Evolutionary conservation across 768 basidiomycete genomes (phyloP), one percentile per base, ranked within the genome.

Genomic region (Termitomyces titanicus): DNA sequence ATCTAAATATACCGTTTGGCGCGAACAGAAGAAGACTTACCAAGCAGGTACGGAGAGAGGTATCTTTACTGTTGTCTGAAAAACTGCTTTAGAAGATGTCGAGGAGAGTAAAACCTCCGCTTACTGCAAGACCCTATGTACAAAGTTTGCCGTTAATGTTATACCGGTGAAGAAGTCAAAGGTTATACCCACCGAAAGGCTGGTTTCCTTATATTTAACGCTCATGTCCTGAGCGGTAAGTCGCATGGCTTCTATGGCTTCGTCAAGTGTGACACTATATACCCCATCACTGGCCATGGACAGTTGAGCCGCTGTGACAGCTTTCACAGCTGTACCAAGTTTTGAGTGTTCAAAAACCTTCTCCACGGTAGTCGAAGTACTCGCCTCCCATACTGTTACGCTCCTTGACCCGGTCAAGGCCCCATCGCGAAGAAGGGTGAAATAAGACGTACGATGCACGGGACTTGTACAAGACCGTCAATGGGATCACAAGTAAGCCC

Each of bases 161-260:
- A 54, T 27, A 25, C 22, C 5, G 35, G 42, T 33, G 59, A 53
- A 56, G 18, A 33, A 38, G 42, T 49, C 52, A 18, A 5, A 22
- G 51, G 10, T 6, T 13, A 44, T 34, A 72, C 86, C 60, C 65
- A 89, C 93, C 38, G 92, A 92, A 60, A 98, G 81, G 70, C 89
- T 92, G 0, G 94, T 98, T 72, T 98, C 94, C 68, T 96, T 97
- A 69, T 96, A 95, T 69, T 94, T 93, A 61, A 89, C 82, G 58
- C 91, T 93, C 93, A 96, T 96, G 68, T 94, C 92, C n/a, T 82
- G 78, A 25, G 95, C 94, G 6, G 94, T 97, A 46, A 96, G 67
- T 22, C 92, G 79, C 92, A 96, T 96, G 4, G 94, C 94, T 69
- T 93, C 92, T 53, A 98, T 97, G 2, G 94, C 95, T 69, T 97